Base-by-base conservation (phyloP, 2,329 filamentous ascomycete species). In the Mycosphaerella sp. region DNA sequence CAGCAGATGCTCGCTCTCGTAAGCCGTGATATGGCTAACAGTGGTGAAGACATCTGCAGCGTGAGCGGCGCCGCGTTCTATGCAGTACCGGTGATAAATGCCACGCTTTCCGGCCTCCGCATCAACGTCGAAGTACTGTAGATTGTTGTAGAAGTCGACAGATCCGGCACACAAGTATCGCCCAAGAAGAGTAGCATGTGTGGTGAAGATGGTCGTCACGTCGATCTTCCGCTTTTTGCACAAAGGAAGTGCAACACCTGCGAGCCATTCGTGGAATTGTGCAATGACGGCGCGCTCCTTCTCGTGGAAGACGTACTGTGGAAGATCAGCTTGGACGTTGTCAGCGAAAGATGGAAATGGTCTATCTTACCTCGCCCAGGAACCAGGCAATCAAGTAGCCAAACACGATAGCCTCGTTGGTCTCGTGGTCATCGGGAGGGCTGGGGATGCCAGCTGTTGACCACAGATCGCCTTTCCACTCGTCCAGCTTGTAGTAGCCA, bases 131-230 rank as follows among this genome's bases (percentile, higher is more conserved):
- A 98, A 97, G 75, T 84, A 87, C 72, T 97, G 92, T 50, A 98
- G 80, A 72, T 97, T 96, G 78, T 97, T 98, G 80, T 98, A 98
- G 71, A 98, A 97, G 71, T 98, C 93, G 59, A 97, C 93, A 0
- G 91, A 96, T 51, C 93, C 93, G 48, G 93, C 93, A 70, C 93
- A 97, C 46, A 97, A 87, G 69, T 98, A 97, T 66, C 93, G 86
- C 59, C 93, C 93, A 46, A 98, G 83, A 9, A 98, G 81, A 5
- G 93, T 97, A 23, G 93, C 93, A 73, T 97, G 93, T 2, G 93
- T 98, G 41, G 93, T 98, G 77, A 97, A 97, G 71, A 97, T 97
- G 62, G 93, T 97, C 14, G 93, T 97, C 48, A 96, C 81, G 68
- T 97, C 93, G 72, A 97, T 97, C 67, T 87, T 87, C 58, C 93